Evolutionary conservation across 306 rosid genomes (phyloP).

Genomic region (Canavalia ensiformis): DNA sequence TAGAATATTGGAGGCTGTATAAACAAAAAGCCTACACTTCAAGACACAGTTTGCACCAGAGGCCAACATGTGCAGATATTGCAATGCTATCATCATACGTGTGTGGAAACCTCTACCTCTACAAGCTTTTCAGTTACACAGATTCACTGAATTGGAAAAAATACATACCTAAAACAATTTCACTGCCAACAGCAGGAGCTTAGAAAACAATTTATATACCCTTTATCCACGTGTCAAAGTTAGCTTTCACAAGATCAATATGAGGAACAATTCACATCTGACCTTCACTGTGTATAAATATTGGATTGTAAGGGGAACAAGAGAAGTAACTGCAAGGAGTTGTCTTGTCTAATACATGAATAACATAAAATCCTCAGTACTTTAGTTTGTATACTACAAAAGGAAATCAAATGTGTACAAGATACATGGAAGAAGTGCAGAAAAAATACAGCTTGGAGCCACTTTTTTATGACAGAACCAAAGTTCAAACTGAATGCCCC

Average conservation of each 20-base stretch:
- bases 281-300: background rate
- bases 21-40: background rate
- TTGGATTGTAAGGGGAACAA: constrained; percentile 10
- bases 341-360: background rate
- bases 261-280: constrained; percentile 12
- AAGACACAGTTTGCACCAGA: background rate
- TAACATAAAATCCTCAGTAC: background rate
- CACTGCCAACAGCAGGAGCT: background rate
- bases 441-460: constrained; percentile 31
- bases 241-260: constrained; percentile 34
- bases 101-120: background rate
- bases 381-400: constrained; percentile 7
- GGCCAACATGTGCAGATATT: constrained; percentile 6
- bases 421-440: background rate
- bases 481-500: constrained; percentile 21
- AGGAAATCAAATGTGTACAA: constrained; percentile 8
- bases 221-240: background rate
- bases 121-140: constrained; percentile 6
- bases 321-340: constrained; percentile 4
- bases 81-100: background rate
- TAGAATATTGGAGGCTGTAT: background rate
- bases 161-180: background rate
- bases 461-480: constrained; percentile 17
- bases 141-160: background rate
- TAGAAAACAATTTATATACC: constrained; percentile 14